Conservation (phyloP, 306 rosid species). For the Cucumis hystrix region DNA sequence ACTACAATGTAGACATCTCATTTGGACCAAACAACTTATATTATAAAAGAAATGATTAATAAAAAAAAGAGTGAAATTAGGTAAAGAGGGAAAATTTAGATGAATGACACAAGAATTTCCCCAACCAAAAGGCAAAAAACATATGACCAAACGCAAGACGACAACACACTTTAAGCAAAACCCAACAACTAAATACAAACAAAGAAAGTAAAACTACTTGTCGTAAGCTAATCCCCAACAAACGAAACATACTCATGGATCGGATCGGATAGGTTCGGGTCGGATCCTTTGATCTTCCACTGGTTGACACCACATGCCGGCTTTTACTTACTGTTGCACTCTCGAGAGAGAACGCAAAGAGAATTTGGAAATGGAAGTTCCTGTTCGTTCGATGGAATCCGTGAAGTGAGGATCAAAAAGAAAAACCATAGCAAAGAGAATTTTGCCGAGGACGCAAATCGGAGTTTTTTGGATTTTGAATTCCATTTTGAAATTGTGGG, state of each 20-base stretch:
- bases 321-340: not conserved
- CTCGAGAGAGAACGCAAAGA: not conserved
- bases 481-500: not conserved
- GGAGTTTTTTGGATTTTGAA: not conserved
- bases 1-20: not conserved
- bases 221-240: not conserved
- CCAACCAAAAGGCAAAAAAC: not conserved
- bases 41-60: not conserved
- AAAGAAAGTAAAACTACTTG: not conserved
- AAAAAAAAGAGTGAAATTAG: not conserved
- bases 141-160: not conserved
- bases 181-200: not conserved
- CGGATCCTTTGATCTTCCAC: not conserved
- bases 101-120: not conserved
- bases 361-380: constrained; percentile 1
- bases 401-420: not conserved
- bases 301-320: not conserved
- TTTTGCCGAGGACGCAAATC: not conserved
- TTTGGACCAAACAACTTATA: not conserved
- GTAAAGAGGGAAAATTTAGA: not conserved
- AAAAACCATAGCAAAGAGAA: not conserved
- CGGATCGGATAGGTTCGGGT: not conserved
- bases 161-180: not conserved
- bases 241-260: not conserved
- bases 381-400: not conserved